Percentiles rank a stretch among this genome's conserved stretches.
phyloP scores from a whole-genome alignment of 2,329 filamentous ascomycete species.

The Alternaria conjuncta region DNA sequence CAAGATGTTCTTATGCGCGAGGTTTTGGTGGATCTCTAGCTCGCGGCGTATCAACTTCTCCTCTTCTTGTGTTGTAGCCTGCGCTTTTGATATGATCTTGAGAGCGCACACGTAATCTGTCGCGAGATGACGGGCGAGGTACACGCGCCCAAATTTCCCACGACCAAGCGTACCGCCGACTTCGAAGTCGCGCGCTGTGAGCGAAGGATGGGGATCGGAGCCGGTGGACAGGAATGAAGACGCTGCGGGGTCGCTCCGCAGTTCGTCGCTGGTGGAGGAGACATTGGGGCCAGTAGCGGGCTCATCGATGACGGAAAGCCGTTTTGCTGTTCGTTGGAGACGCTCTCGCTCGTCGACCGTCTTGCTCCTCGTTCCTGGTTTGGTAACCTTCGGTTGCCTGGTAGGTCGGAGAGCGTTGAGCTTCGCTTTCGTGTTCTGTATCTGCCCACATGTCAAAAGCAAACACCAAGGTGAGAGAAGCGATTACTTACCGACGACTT shows the following conservation, averaged over 20 bases:
- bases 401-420: background rate
- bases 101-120: slow-evolving; percentile 81
- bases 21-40: slow-evolving; percentile 84
- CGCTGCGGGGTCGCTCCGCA: background rate
- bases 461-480: background rate
- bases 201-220: background rate
- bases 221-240: background rate
- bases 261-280: background rate
- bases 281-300: background rate
- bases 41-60: slow-evolving; percentile 83
- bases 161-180: slow-evolving; percentile 81
- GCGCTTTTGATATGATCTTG: slow-evolving; percentile 81
- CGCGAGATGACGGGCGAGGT: slow-evolving; percentile 76
- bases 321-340: slow-evolving; percentile 1
- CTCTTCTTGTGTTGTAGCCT: slow-evolving; percentile 74
- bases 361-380: background rate
- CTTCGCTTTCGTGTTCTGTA: slow-evolving; percentile 12
- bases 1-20: slow-evolving; percentile 81
- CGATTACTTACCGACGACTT: slow-evolving; percentile 4
- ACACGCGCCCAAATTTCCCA: slow-evolving; percentile 83
- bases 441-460: background rate
- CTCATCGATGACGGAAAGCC: slow-evolving; percentile 2
- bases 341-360: background rate
- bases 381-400: slow-evolving; percentile 4
- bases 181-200: slow-evolving; percentile 74